Evolutionary conservation across 495 filamentous ascomycete genomes (phyloP).

Genomic region (Oidiodendron maius): DNA sequence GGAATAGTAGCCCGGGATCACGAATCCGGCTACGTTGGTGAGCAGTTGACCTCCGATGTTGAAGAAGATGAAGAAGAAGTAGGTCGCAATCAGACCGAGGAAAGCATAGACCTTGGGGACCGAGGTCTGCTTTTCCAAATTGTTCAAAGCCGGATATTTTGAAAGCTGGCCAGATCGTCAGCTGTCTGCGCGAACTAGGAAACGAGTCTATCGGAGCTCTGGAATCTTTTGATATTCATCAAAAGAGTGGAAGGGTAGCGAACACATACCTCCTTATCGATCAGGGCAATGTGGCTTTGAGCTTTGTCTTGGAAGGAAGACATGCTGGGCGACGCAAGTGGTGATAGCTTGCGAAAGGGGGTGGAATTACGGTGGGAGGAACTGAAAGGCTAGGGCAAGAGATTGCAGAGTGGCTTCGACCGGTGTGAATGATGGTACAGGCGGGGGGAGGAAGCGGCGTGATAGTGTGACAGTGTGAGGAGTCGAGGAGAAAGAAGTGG

Average conservation of each 20-base stretch:
- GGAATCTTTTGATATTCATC: background rate
- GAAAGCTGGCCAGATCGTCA: conserved; percentile 58
- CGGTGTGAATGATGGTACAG: too few species aligned
- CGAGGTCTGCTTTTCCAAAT: conserved; percentile 92
- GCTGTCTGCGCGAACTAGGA: background rate
- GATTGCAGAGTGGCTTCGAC: too few species aligned
- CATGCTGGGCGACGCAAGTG: conserved; percentile 30
- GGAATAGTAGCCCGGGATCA: conserved; percentile 94
- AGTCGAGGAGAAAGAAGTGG: too few species aligned
- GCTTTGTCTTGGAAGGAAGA: conserved; percentile 83
- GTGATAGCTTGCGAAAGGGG: background rate
- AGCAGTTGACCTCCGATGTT: conserved; percentile 97
- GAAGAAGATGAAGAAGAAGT: conserved; percentile 98
- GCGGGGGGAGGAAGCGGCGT: too few species aligned
- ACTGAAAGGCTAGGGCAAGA: too few species aligned
- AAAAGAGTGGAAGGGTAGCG: conserved; percentile 15
- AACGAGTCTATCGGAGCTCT: background rate
- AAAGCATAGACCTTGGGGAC: conserved; percentile 95
- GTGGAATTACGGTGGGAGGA: background rate
- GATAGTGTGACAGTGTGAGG: too few species aligned
- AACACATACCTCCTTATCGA: conserved; percentile 99
- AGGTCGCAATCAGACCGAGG: conserved; percentile 76
- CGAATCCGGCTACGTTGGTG: conserved; percentile 92
- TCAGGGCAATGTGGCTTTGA: conserved; percentile 80
- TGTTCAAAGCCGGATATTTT: conserved; percentile 90